Base-by-base conservation (phyloP, 148 eudicot species). In the Camellia lanceoleosa region DNA sequence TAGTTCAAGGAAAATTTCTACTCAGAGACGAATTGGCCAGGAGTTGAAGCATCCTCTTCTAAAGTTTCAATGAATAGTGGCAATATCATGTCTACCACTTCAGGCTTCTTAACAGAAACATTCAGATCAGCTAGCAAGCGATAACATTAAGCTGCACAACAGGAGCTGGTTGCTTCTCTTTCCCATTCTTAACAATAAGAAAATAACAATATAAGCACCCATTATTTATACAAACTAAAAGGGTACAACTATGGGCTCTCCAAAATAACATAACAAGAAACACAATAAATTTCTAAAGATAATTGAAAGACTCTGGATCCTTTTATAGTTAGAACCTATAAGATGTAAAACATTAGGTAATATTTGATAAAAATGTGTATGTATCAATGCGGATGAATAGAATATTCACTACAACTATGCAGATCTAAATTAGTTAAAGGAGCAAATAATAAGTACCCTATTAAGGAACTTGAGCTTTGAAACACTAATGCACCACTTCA, bases 41-140 rank as follows among this genome's bases (percentile, higher is more conserved):
- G 94, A 73, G 85, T 85, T 76, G 94, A 94, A 83, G 97, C 99
- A 85, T 91, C 98, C 86, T 97, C 99, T 88, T 92, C 99, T 72
- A 97, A 83, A 86, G 95, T 90, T 78, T 97, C 99, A 82, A 94
- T 87, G 84, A 97, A 92, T 78, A 87, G 76, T 13, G 98, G 98
- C 87, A 94, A 84, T 80, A 97, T 92, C 93, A 87, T 90, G 87
- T 94, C 98, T 68, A 97, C 97, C 69, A 97, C 89, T 88, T 97
- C 99, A 73, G 94, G 86, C 89, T 94, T 94, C 82, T 91, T 94
- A 68, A 92, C 88, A 68, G 87, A 87, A 47, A 88, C 91, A 84
- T 88, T 94, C 79, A 97, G 73, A 77, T 94, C 98, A 82, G 97
- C 97, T 76, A 97, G 87, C 87, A 97, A 87, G 67, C 92, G 91